These are phyloP conservation scores for Hypomyces perniciosus DNA, from an alignment of 2,329 filamentous ascomycete species.

Conservation along the genomic window DNA sequence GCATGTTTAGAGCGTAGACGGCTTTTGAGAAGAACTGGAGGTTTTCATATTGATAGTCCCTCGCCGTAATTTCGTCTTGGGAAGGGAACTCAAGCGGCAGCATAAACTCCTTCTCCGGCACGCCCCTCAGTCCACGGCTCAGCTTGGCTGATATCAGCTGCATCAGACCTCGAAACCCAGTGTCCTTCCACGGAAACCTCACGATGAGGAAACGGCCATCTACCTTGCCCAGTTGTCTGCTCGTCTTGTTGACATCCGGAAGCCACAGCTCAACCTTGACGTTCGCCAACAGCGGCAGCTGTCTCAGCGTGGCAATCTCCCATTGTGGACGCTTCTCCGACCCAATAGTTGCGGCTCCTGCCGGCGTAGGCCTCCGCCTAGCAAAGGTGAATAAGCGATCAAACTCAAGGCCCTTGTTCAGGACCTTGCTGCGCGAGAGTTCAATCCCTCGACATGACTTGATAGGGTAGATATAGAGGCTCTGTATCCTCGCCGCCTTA, in stretches of 20 bases:
- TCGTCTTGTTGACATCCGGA: slow-evolving; percentile 53
- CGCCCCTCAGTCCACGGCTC: slow-evolving; percentile 39
- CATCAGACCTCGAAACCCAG: slow-evolving; percentile 42
- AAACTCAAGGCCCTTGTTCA: slow-evolving; percentile 65
- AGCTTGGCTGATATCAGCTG: slow-evolving; percentile 46
- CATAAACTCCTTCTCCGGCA: slow-evolving; percentile 58
- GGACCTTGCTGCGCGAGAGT: slow-evolving; percentile 56
- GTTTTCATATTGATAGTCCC: slow-evolving; percentile 53
- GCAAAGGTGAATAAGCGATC: slow-evolving; percentile 83
- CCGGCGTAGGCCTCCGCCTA: slow-evolving; percentile 36
- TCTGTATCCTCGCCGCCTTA: slow-evolving; percentile 39
- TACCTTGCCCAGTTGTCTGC: slow-evolving; percentile 44
- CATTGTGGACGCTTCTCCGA: slow-evolving; percentile 37
- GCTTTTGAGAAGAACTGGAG: slow-evolving; percentile 61
- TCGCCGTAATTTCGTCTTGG: slow-evolving; percentile 48
- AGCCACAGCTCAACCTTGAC: slow-evolving; percentile 64
- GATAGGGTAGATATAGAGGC: slow-evolving; percentile 73
- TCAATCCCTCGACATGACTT: slow-evolving; percentile 78
- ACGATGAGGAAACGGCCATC: slow-evolving; percentile 57
- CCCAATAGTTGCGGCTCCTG: slow-evolving; percentile 19
- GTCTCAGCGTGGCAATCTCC: slow-evolving; percentile 65
- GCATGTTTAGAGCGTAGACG: slow-evolving; percentile 50
- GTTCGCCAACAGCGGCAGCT: slow-evolving; percentile 64
- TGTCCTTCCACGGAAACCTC: slow-evolving; percentile 56
- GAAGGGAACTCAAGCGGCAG: slow-evolving; percentile 60